These are phyloP conservation scores for Podospora didyma DNA, from an alignment of 495 filamentous ascomycete species.

Conservation along the genomic window DNA sequence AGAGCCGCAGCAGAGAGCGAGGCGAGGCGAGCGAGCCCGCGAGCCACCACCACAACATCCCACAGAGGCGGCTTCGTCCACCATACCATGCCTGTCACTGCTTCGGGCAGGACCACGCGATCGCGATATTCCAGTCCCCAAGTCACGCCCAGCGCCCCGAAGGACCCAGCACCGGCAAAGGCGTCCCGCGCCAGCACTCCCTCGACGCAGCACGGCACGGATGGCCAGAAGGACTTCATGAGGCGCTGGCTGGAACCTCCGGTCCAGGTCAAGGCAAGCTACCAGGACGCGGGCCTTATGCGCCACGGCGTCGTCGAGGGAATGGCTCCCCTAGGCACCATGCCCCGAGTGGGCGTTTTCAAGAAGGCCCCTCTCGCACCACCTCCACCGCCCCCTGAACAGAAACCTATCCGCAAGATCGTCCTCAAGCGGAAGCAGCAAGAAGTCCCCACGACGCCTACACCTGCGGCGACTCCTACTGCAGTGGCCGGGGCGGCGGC, in stretches of 20 bases:
- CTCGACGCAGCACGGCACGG: constrained; percentile 12
- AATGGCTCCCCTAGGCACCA: constrained; percentile 65
- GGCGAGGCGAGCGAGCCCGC: background rate
- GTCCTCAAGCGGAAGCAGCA: constrained; percentile 30
- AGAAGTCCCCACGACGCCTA: constrained; percentile 1
- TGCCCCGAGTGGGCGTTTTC: constrained; percentile 49
- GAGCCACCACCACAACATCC: constrained; percentile 1
- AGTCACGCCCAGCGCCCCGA: constrained; percentile 26
- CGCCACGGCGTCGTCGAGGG: constrained; percentile 61
- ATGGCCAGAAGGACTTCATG: constrained; percentile 37
- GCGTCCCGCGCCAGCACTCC: background rate
- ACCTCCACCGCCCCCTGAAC: constrained; percentile 14
- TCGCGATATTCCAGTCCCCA: constrained; percentile 56
- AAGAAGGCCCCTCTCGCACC: constrained; percentile 30
- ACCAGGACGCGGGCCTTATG: constrained; percentile 60
- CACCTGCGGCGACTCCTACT: constrained; percentile 8
- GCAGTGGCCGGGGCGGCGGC: constrained; percentile 1
- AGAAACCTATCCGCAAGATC: constrained; percentile 32
- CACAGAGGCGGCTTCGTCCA: no score
- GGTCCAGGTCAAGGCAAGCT: constrained; percentile 63
- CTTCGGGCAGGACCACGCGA: constrained; percentile 37
- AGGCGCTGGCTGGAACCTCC: constrained; percentile 70
- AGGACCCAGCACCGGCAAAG: constrained; percentile 3
- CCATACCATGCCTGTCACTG: constrained; percentile 16
- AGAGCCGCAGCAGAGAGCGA: no score